phyloP scores from a whole-genome alignment of 495 filamentous ascomycete genomes.

The Friedmanniomyces simplex region DNA sequence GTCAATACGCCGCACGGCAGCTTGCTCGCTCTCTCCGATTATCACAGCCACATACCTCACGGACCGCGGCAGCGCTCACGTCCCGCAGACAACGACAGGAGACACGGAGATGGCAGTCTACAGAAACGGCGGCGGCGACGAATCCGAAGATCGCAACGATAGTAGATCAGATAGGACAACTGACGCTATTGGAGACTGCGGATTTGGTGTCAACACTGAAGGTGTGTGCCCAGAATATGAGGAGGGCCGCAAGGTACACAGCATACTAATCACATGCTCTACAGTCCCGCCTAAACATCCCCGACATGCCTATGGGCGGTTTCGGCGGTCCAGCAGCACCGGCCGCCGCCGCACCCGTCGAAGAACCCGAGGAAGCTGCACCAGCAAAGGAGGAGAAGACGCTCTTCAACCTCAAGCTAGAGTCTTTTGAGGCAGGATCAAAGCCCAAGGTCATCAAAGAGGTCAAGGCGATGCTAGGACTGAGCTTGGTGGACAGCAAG shows the following conservation, averaged over 20 bases:
- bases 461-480: conserved; percentile 87
- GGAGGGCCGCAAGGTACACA: neutral
- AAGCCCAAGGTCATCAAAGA: conserved; percentile 99
- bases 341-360: conserved; percentile 54
- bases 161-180: conserved; percentile 95
- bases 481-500: conserved; percentile 98
- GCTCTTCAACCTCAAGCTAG: conserved; percentile 88
- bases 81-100: conserved; percentile 17
- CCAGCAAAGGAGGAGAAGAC: conserved; percentile 88
- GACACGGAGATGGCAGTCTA: conserved; percentile 59
- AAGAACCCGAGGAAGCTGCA: conserved; percentile 73
- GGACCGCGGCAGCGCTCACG: neutral
- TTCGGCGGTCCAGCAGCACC: conserved; percentile 56
- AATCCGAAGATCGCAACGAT: conserved; percentile 87
- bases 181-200: conserved; percentile 94
- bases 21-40: conserved; percentile 38
- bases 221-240: conserved; percentile 39
- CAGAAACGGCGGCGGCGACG: conserved; percentile 44
- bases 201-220: conserved; percentile 88
- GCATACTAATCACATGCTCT: conserved; percentile 18
- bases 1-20: conserved; percentile 48
- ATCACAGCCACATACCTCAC: conserved; percentile 5
- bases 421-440: conserved; percentile 70
- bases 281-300: conserved; percentile 91
- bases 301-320: conserved; percentile 87